Percentiles rank a stretch among this genome's conserved stretches.
Evolutionary conservation across 257 asterid genomes (phyloP).

Genomic region (Ilex asprella): DNA sequence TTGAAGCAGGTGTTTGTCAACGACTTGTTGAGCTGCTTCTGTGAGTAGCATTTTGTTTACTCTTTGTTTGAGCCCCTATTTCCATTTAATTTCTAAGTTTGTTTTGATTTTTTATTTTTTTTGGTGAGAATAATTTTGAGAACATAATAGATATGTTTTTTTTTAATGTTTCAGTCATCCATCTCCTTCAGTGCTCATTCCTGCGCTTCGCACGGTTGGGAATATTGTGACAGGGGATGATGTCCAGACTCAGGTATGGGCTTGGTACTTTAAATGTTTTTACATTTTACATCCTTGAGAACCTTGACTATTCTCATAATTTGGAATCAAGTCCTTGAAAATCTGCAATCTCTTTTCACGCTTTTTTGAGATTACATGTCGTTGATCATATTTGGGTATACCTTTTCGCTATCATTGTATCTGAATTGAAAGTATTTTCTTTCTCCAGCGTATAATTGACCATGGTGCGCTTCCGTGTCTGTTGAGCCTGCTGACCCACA

Average conservation of each 20-base stretch:
- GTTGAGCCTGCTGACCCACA: slow-evolving; percentile 67
- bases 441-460: slow-evolving; percentile 58
- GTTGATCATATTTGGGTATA: too few species aligned
- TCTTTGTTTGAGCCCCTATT: not conserved
- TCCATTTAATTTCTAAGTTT: slow-evolving; percentile 1
- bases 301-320: too few species aligned
- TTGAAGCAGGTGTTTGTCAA: slow-evolving; percentile 78
- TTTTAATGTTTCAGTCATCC: slow-evolving; percentile 54
- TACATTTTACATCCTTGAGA: too few species aligned
- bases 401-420: not conserved
- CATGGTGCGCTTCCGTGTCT: slow-evolving; percentile 74
- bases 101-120: not conserved
- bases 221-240: slow-evolving; percentile 96
- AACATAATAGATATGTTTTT: not conserved
- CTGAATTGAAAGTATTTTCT: not conserved
- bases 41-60: slow-evolving; percentile 39
- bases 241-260: slow-evolving; percentile 70
- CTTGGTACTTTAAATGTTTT: not conserved
- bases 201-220: slow-evolving; percentile 93
- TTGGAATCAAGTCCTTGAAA: too few species aligned
- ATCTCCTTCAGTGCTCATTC: slow-evolving; percentile 86
- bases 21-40: slow-evolving; percentile 81
- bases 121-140: slow-evolving; percentile 1
- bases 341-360: too few species aligned
- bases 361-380: too few species aligned